Conservation (phyloP, 768 basidiomycete genomes). For the Lyophyllum decastes region DNA sequence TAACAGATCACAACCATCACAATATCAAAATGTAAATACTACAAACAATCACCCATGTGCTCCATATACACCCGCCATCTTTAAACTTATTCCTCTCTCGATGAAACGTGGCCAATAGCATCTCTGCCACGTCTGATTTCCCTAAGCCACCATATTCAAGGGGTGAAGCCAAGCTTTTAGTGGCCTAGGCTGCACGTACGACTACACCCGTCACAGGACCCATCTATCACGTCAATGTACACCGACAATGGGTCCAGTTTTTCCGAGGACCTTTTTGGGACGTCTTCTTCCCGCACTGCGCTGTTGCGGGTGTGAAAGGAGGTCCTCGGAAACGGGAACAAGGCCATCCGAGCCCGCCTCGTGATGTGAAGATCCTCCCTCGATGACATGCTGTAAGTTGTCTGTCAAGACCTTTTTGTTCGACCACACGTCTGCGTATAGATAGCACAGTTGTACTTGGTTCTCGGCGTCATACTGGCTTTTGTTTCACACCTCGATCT, state of each 20-base stretch:
- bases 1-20: slow-evolving; percentile 1
- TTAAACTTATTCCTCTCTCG: neutral
- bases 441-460: too few relatives aligned
- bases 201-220: too few relatives aligned
- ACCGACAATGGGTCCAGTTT: neutral
- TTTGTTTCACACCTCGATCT: too few relatives aligned
- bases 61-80: neutral
- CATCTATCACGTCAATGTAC: neutral
- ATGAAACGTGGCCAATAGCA: neutral
- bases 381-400: neutral
- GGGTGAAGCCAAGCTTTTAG: too few relatives aligned
- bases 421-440: too few relatives aligned
- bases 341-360: neutral
- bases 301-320: neutral
- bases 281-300: neutral
- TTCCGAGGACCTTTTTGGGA: neutral
- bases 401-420: neutral
- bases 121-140: too few relatives aligned
- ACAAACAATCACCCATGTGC: slow-evolving; percentile 1
- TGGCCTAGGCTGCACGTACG: too few relatives aligned
- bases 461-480: too few relatives aligned
- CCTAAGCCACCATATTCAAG: neutral
- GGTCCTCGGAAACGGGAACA: neutral
- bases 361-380: neutral
- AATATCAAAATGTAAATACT: neutral